Evolutionary conservation across 2,329 filamentous ascomycete genomes (phyloP), one percentile per base, ranked within the genome.

Genomic region (Macrophomina phaseolina): DNA sequence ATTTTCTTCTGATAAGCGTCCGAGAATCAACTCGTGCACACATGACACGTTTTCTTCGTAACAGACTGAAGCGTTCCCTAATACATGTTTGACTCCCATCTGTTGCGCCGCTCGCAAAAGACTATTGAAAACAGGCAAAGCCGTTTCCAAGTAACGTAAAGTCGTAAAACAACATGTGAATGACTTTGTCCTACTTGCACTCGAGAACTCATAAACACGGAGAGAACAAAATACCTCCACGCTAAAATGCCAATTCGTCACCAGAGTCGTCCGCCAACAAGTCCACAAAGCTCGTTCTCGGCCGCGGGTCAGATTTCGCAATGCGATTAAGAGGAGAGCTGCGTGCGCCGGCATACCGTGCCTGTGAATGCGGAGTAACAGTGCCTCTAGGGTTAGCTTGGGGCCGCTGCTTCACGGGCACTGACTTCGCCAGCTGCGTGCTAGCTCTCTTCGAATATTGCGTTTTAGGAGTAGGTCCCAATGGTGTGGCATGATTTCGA

Each of bases 181-280:
- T 23, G 23, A 2, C 23, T 23, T 23, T 23, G 23, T 23, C 23
- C 23, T 23, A 23, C 23, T 23, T 23, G 23, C 18, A 14, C 18
- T 42, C 14, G 18, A 45, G 38, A 28, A 28, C 11, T 12, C 36
- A 14, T n/a, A 9, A 38, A 38, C 18, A n/a, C 30, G 16, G 6
- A 30, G 16, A n/a, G 14, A 12, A 23, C 30, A 53, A 32, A n/a
- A 53, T n/a, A 53, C 3, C 14, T 56, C n/a, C 18, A 12, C 55
- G 4, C 45, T 28, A 62, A 8, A 62, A 49, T 1, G 58, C 58
- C 32, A 62, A 23, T n/a, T 62, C 58, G 18, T 62, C 58, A 16
- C 46, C 58, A 28, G 58, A 62, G 12, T 38, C 32, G 28, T 62
- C 58, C n/a, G 30, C 30, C 45, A 62, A 62, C 9, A 62, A 49